Conservation (phyloP, 352 stramenopile species). For the Globisporangium rhizosaccharum region DNA sequence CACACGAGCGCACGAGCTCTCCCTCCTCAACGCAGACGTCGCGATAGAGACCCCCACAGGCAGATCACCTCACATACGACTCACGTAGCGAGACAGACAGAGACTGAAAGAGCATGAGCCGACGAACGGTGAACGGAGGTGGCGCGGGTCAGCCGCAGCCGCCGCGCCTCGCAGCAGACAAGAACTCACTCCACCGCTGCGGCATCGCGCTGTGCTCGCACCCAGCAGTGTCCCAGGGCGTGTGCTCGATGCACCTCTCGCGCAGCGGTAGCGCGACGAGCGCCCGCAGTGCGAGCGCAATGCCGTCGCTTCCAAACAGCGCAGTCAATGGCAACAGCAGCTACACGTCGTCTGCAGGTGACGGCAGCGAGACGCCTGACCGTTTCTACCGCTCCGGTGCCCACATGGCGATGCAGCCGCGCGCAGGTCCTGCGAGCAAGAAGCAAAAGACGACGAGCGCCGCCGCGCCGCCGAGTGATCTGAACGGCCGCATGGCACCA, state of each 20-base stretch:
- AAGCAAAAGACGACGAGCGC: conserved; percentile 25
- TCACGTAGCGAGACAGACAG: too few species aligned
- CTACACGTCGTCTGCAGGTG: conserved; percentile 16
- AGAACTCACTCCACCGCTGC: conserved; percentile 70
- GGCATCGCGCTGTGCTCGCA: conserved; percentile 75
- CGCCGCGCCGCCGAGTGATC: too few species aligned
- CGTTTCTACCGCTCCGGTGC: conserved; percentile 44
- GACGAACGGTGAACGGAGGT: neutral
- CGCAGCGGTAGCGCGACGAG: conserved; percentile 12
- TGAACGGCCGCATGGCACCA: too few species aligned
- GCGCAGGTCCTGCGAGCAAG: conserved; percentile 32
- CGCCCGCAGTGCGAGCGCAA: neutral
- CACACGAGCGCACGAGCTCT: neutral
- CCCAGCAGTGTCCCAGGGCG: conserved; percentile 62
- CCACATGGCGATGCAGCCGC: conserved; percentile 58
- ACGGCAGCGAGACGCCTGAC: conserved; percentile 30
- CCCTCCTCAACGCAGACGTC: too few species aligned
- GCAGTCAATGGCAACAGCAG: neutral
- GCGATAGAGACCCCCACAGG: too few species aligned
- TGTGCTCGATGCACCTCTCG: conserved; percentile 74
- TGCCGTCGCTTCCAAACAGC: conserved; percentile 1
- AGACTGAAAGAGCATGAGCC: too few species aligned
- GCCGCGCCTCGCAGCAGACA: conserved; percentile 9
- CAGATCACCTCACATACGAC: too few species aligned
- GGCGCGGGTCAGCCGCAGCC: neutral